Percentiles rank a stretch among this genome's conserved stretches.
These are phyloP conservation scores for Neurospora africana DNA, from an alignment of 495 filamentous ascomycete species.

Conservation along the genomic window DNA sequence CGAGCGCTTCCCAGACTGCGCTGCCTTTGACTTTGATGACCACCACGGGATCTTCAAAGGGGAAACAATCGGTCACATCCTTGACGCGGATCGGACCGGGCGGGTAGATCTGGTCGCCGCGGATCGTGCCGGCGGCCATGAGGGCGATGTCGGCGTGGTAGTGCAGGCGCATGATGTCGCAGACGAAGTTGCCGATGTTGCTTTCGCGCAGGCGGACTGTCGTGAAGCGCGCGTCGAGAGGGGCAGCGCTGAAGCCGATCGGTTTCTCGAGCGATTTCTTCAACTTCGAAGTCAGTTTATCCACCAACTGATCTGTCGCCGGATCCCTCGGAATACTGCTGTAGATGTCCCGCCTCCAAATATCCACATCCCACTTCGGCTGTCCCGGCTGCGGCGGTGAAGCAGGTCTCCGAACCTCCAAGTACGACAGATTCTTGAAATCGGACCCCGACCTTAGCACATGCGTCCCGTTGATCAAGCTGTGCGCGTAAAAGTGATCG, in stretches of 20 bases:
- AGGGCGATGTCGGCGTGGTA: constrained; percentile 70
- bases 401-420: constrained; percentile 54
- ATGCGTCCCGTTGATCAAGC: constrained; percentile 64
- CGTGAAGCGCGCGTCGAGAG: constrained; percentile 75
- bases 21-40: constrained; percentile 58
- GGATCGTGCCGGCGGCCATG: constrained; percentile 82
- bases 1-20: constrained; percentile 64
- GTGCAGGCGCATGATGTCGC: constrained; percentile 78
- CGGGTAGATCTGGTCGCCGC: constrained; percentile 76
- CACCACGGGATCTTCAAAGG: constrained; percentile 85
- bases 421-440: constrained; percentile 83
- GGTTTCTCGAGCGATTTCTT: constrained; percentile 70
- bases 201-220: constrained; percentile 68
- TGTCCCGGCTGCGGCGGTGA: constrained; percentile 22
- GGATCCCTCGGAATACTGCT: constrained; percentile 53
- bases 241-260: constrained; percentile 66
- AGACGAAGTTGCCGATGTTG: constrained; percentile 82
- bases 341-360: constrained; percentile 61
- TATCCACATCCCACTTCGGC: constrained; percentile 62
- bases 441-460: constrained; percentile 75
- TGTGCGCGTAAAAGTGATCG: constrained; percentile 78
- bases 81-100: constrained; percentile 65
- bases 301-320: constrained; percentile 45
- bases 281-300: constrained; percentile 57
- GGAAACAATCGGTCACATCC: constrained; percentile 74